Conservation (phyloP, 2,329 filamentous ascomycete species). For the Colletotrichum filicis region DNA sequence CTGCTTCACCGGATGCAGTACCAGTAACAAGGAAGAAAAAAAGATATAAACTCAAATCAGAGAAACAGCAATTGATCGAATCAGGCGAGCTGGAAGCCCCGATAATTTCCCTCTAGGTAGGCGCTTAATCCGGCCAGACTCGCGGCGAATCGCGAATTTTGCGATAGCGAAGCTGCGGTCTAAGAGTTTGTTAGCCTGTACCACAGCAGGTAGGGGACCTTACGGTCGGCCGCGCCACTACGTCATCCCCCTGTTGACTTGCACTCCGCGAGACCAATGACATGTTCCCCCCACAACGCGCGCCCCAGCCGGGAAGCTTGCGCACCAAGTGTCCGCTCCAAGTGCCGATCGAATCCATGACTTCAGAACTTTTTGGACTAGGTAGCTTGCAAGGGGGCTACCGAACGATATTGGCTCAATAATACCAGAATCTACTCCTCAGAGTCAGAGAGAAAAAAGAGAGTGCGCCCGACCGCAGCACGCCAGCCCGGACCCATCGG, state of each 20-base stretch:
- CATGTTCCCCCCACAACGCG: constrained; percentile 32
- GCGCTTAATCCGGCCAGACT: not conserved
- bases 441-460: not conserved
- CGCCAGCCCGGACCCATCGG: constrained; percentile 21
- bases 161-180: not conserved
- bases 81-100: not conserved
- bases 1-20: not conserved
- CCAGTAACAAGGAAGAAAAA: not conserved
- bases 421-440: not conserved
- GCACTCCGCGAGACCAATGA: constrained; percentile 20
- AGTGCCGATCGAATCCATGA: constrained; percentile 30
- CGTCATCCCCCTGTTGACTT: constrained; percentile 17
- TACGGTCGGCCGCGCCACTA: constrained; percentile 1
- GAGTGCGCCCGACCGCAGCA: constrained; percentile 8
- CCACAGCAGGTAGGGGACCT: not conserved
- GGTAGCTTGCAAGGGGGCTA: not conserved
- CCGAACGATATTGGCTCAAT: not conserved
- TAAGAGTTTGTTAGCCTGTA: too few species aligned
- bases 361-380: constrained; percentile 23
- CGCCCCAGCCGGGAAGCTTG: not conserved
- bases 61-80: not conserved
- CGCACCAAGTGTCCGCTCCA: not conserved
- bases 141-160: not conserved
- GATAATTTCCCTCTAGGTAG: not conserved
- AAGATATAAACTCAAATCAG: not conserved